Base-by-base conservation (phyloP, 495 filamentous ascomycete species). In the Hyaloscypha variabilis region DNA sequence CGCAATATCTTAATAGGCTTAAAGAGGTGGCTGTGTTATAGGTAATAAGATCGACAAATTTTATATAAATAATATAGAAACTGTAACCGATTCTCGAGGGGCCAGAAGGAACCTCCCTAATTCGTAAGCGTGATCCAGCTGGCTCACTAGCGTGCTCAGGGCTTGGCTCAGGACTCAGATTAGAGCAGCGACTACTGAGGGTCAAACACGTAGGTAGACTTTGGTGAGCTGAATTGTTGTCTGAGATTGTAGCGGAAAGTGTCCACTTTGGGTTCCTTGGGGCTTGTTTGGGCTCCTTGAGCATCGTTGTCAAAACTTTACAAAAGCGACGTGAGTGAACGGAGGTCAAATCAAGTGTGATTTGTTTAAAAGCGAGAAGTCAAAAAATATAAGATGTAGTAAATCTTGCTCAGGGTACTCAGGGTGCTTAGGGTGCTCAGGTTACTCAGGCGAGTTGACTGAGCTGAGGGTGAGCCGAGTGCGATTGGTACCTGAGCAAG, bases 111-210 rank as follows among this genome's bases (percentile, higher is more conserved):
- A 21, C 14, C 51, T 21, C 51, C 51, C n/a, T n/a, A n/a, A n/a
- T n/a, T n/a, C n/a, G n/a, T 53, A 8, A 25, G 26, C 23, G 19
- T 23, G 19, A 24, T 53, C 23, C 26, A 24, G 51, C 26, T 24
- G 21, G 25, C 51, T 53, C 26, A n/a, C 8, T 53, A 53, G 51
- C 21, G 51, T 53, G 51, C 21, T 53, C 51, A 53, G 51, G 51
- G n/a, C 51, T 53, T 3, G 21, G 51, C 51, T 25, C 51, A 34
- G 30, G n/a, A n/a, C 30, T 34, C 30, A 53, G 51, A 21, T 53
- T 53, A 53, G 51, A 53, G 51, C 51, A 24, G 51, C 51, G n/a
- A 28, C 39, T 53, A 3, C 51, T 24, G 14, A 53, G n/a, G 51
- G 10, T 19, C 21, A 53, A 53, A 53, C 2, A 53, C 51, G 51